A percentile compares a stretch with the other conserved stretches of the same genome.
These are phyloP conservation scores for Sphagnurus paluster DNA, from an alignment of 1,284 basidiomycete genomes.

Conservation along the genomic window DNA sequence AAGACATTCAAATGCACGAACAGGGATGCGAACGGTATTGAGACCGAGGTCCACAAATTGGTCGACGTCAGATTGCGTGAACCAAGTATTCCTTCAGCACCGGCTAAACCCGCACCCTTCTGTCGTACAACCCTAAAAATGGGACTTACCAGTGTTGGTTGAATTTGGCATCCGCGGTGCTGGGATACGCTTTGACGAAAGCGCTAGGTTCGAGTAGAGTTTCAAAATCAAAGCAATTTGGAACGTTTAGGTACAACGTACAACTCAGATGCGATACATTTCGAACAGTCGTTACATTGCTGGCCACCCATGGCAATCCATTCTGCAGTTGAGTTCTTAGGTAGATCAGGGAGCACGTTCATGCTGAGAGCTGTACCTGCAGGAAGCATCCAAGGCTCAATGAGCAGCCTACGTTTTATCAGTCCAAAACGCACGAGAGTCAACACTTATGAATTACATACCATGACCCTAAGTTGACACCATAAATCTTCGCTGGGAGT, in stretches of 20 bases:
- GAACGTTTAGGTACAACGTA: constrained; percentile 26
- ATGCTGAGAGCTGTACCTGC: constrained; percentile 34
- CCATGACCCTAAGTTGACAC: constrained; percentile 67
- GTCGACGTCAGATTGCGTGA: constrained; percentile 61
- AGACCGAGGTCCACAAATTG: constrained; percentile 53
- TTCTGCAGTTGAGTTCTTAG: constrained; percentile 35
- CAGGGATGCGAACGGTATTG: constrained; percentile 76
- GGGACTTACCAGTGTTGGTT: constrained; percentile 57
- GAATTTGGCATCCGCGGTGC: constrained; percentile 59
- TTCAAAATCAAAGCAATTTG: constrained; percentile 1
- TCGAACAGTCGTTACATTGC: constrained; percentile 49
- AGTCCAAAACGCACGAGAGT: not conserved
- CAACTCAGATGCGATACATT: constrained; percentile 64
- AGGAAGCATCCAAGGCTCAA: constrained; percentile 74
- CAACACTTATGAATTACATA: constrained; percentile 23
- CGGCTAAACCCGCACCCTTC: constrained; percentile 7
- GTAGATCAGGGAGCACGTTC: not conserved
- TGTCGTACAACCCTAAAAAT: not conserved
- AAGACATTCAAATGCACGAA: constrained; percentile 32
- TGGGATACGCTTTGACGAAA: constrained; percentile 57
- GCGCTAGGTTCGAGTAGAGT: constrained; percentile 36
- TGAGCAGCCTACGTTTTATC: constrained; percentile 44
- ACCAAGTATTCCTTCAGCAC: constrained; percentile 63
- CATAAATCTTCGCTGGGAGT: constrained; percentile 56
- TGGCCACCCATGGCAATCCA: constrained; percentile 70